These are phyloP conservation scores for Amylostereum chailletii DNA, from an alignment of 1,284 basidiomycete species.

Conservation along the genomic window DNA sequence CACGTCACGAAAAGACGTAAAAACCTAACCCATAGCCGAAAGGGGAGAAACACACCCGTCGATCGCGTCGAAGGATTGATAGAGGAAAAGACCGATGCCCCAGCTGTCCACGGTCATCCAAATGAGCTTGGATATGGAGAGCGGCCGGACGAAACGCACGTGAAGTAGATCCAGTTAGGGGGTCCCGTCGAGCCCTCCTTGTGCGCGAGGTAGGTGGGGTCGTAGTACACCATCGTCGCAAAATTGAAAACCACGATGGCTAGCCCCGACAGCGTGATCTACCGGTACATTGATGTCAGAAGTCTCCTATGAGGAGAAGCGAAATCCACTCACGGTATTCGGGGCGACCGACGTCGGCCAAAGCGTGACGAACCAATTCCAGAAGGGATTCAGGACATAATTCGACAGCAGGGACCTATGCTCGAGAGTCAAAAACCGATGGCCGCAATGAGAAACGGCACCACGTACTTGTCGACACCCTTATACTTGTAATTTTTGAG, in stretches of 20 bases:
- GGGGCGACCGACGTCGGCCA: constrained; percentile 89
- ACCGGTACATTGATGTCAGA: neutral
- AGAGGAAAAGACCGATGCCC: constrained; percentile 84
- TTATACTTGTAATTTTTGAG: constrained; percentile 63
- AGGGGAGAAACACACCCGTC: constrained; percentile 57
- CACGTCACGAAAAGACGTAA: constrained; percentile 9
- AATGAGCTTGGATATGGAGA: neutral
- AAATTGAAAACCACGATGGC: constrained; percentile 82
- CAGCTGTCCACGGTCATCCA: constrained; percentile 42
- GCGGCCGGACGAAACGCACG: constrained; percentile 36
- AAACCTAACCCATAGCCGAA: neutral
- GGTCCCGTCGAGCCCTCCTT: constrained; percentile 55
- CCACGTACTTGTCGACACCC: constrained; percentile 57
- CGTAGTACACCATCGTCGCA: constrained; percentile 73
- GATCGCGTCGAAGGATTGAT: constrained; percentile 87
- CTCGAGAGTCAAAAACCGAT: neutral
- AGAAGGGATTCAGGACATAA: constrained; percentile 85
- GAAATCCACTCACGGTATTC: constrained; percentile 60
- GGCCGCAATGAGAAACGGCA: constrained; percentile 11
- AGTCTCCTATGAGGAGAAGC: neutral
- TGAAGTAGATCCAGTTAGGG: constrained; percentile 82
- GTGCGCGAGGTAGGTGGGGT: constrained; percentile 66
- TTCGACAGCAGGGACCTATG: constrained; percentile 66
- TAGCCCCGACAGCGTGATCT: constrained; percentile 84
- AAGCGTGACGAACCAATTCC: constrained; percentile 89